These are phyloP conservation scores for Neurospora sublineolata DNA, from an alignment of 495 filamentous ascomycete genomes.

Conservation along the genomic window DNA sequence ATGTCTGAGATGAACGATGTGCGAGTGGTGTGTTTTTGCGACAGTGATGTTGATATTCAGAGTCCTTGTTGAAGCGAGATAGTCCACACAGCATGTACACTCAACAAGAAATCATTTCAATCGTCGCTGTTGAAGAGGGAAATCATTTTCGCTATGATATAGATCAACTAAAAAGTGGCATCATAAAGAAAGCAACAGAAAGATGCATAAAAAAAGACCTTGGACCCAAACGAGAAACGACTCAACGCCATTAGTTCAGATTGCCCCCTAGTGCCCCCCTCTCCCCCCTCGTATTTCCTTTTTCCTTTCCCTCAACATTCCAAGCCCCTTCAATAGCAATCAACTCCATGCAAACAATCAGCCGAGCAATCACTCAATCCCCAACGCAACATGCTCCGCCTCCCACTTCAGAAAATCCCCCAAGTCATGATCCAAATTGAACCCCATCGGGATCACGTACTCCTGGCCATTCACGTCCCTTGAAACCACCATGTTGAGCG, in stretches of 20 bases:
- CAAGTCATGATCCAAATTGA: conserved; percentile 42
- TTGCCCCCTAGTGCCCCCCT: background rate
- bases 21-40: background rate
- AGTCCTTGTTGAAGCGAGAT: too few species aligned
- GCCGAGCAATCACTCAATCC: background rate
- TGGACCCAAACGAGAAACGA: background rate
- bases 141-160: background rate
- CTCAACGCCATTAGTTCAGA: background rate
- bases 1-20: background rate
- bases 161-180: background rate
- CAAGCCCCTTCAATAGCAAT: background rate
- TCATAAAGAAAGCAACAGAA: background rate
- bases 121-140: background rate
- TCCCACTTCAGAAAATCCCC: conserved; percentile 42
- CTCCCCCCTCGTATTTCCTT: background rate
- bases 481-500: conserved; percentile 35
- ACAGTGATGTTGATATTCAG: background rate
- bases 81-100: background rate
- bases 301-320: background rate
- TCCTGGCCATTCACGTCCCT: conserved; percentile 28
- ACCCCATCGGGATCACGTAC: conserved; percentile 41
- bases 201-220: background rate
- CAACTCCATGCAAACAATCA: background rate
- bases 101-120: background rate
- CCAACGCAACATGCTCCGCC: conserved; percentile 22